A percentile compares a stretch with the other conserved stretches of the same genome.
Conservation (phyloP, 352 stramenopile species). For the Phytophthora pluvialis region DNA sequence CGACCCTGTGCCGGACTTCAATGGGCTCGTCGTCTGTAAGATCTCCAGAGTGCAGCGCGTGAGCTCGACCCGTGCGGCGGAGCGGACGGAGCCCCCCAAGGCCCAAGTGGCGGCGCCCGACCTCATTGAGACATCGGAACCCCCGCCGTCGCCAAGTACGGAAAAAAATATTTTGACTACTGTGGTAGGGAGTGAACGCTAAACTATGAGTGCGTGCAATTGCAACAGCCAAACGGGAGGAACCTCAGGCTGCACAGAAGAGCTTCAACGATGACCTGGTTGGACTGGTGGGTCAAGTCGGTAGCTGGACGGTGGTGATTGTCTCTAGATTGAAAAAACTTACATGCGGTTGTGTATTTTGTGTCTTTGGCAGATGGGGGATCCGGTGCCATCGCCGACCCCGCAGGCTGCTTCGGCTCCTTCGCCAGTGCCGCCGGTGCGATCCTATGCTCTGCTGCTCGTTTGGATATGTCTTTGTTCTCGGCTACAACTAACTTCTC, state of each 20-base stretch:
- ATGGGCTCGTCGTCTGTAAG: conserved; percentile 83
- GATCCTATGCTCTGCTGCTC: background rate
- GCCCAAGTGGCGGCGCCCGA: conserved; percentile 52
- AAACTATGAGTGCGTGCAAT: background rate
- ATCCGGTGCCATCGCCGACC: conserved; percentile 58
- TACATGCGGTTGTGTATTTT: conserved; percentile 11
- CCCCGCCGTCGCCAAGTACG: conserved; percentile 34
- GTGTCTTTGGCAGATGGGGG: conserved; percentile 46
- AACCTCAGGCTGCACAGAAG: conserved; percentile 52
- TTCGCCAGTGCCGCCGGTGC: conserved; percentile 48
- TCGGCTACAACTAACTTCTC: background rate
- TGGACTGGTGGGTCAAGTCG: conserved; percentile 56
- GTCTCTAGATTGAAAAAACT: background rate
- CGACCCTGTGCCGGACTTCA: conserved; percentile 80
- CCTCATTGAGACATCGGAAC: conserved; percentile 77
- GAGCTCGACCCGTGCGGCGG: conserved; percentile 45
- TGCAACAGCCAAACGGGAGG: conserved; percentile 58
- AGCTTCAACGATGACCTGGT: conserved; percentile 86
- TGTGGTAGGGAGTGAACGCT: background rate
- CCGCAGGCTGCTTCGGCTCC: conserved; percentile 42
- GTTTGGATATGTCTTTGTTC: background rate
- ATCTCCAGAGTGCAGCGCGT: conserved; percentile 72
- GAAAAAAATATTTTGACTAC: background rate
- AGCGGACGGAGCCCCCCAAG: conserved; percentile 44
- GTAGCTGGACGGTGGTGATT: too few species aligned